Percentiles rank a stretch among this genome's conserved stretches.
Evolutionary conservation across 768 basidiomycete genomes (phyloP).

Genomic region (Serpula lacrymans): DNA sequence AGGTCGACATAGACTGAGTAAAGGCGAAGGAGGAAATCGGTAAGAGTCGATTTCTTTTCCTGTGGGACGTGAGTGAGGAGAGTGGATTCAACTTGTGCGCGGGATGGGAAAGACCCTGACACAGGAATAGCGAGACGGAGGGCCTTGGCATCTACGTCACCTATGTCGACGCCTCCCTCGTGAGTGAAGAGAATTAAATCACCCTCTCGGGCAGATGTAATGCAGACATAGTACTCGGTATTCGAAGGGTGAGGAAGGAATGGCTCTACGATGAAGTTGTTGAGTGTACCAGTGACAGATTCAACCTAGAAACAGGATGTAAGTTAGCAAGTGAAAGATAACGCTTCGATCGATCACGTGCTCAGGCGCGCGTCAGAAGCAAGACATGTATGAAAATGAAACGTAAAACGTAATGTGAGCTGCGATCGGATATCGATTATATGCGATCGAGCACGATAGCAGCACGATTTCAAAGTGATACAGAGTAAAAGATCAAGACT

Average conservation of each 20-base stretch:
- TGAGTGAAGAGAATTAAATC: constrained; percentile 98
- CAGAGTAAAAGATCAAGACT: constrained; percentile 23
- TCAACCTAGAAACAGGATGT: constrained; percentile 62
- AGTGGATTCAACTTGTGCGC: constrained; percentile 66
- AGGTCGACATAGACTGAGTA: constrained; percentile 98
- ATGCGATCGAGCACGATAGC: constrained; percentile 3
- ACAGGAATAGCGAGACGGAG: constrained; percentile 85
- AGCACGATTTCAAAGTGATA: constrained; percentile 5
- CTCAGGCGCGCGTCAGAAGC: constrained; percentile 12
- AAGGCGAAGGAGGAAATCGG: constrained; percentile 91
- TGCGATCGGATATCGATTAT: constrained; percentile 9
- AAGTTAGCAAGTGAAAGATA: constrained; percentile 7
- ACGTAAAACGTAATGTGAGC: constrained; percentile 11
- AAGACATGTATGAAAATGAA: constrained; percentile 7
- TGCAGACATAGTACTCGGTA: constrained; percentile 97
- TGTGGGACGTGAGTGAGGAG: constrained; percentile 82
- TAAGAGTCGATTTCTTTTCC: constrained; percentile 84
- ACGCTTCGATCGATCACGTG: constrained; percentile 21
- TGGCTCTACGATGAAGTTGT: constrained; percentile 98
- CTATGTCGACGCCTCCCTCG: constrained; percentile 97
- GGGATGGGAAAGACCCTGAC: constrained; percentile 67
- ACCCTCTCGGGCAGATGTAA: constrained; percentile 91
- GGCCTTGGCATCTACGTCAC: constrained; percentile 97
- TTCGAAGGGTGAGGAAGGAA: constrained; percentile 93
- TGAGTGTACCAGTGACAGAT: constrained; percentile 89